Evolutionary conservation across 306 rosid genomes (phyloP), one percentile per base, ranked within the genome.

Genomic region (Corylus avellana): DNA sequence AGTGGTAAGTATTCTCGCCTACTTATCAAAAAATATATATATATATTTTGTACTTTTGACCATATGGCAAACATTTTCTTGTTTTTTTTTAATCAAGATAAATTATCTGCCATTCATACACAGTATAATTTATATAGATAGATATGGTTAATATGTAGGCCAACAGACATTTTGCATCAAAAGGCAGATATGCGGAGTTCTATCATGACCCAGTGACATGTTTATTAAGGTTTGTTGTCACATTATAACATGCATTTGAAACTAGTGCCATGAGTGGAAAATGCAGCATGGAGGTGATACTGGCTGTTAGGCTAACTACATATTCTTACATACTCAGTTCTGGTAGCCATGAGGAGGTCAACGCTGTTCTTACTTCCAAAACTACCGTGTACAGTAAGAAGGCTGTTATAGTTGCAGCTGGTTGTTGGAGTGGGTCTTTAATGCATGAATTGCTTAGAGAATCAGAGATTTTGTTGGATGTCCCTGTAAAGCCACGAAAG

Each of bases 341-440:
- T 56, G 82, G 79, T 72, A 79, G 87, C 83, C 83, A 73, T 72
- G 88, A 84, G 57, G 87, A 89, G 75, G 85, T 91, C 27, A 76
- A 75, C 62, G 93, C 84, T 73, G 87, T 94, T 75, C 84, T 86
- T 85, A 92, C 97, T 81, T 88, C 78, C 71, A 88, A 85, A 72
- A 90, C 70, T 75, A 89, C 79, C 14, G 78, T 94, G 83, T 79
- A 86, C 80, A 42, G 92, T 83, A 88, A 84, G 84, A 91, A 94
- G 87, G 98, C 92, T 51, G 58, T 92, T 68, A 84, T 94, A 74
- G 86, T 94, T 37, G 93, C 97, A 39, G 91, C 98, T 87, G 97
- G 98, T 86, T 85, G 97, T 88, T 94, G 98, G 98, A 92, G 97
- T 81, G 97, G 98, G 14, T 86, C 88, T 80, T 90, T 94, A 89